Percentiles rank a stretch among this genome's conserved stretches.
These are phyloP conservation scores for Amaranthus hypochondriacus DNA, from an alignment of 148 eudicot genomes.

Conservation along the genomic window DNA sequence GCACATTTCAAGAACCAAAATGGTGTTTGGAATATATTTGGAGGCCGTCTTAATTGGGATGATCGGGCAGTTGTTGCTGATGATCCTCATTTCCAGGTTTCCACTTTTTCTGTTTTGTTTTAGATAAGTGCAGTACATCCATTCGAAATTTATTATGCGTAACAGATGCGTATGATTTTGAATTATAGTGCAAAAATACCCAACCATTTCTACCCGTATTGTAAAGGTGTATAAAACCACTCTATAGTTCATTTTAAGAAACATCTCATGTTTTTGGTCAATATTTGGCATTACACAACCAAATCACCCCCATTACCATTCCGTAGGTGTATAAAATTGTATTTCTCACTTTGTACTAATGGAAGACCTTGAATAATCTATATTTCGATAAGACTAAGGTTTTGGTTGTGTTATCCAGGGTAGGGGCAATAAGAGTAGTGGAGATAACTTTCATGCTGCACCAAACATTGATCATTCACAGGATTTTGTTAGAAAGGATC, in stretches of 20 bases:
- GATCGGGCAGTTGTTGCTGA: conserved; percentile 97
- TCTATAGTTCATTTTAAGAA: too few species aligned
- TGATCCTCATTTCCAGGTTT: conserved; percentile 99
- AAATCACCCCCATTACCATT: too few species aligned
- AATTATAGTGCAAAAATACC: too few species aligned
- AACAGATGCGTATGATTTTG: too few species aligned
- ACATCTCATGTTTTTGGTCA: too few species aligned
- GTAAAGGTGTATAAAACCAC: too few species aligned
- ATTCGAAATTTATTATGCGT: background rate
- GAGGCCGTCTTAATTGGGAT: conserved; percentile 98
- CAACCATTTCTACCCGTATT: too few species aligned
- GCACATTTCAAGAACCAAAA: conserved; percentile 72
- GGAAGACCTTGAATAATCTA: background rate
- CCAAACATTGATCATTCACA: conserved; percentile 99
- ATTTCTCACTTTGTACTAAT: too few species aligned
- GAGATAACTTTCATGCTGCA: conserved; percentile 98
- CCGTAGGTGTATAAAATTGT: too few species aligned
- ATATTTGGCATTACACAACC: too few species aligned
- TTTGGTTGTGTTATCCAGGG: conserved; percentile 50
- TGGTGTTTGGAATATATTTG: conserved; percentile 95
- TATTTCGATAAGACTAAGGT: background rate
- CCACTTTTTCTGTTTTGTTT: conserved; percentile 3
- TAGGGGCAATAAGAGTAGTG: conserved; percentile 94
- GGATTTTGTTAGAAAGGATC: conserved; percentile 90
- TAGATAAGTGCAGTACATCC: background rate